Evolutionary conservation across 331 rosid genomes (phyloP).

Genomic region (Acacia pycnantha): DNA sequence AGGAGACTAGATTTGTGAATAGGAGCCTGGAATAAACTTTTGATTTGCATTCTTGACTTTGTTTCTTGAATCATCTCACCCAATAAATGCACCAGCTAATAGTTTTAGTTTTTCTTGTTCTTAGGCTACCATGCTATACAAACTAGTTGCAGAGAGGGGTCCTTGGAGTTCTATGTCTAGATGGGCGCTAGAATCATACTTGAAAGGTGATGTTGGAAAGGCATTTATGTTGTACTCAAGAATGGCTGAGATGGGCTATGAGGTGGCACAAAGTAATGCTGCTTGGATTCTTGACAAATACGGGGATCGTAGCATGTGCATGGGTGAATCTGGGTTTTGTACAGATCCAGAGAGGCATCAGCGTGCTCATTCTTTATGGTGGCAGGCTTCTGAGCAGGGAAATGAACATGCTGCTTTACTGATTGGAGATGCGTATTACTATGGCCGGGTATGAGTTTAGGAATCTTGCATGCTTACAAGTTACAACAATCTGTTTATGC

Average conservation of each 20-base stretch:
- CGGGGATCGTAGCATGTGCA: constrained; percentile 64
- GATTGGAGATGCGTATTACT: constrained; percentile 79
- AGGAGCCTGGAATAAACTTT: background rate
- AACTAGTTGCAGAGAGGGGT: constrained; percentile 12
- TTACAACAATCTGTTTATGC: background rate
- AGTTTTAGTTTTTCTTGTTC: background rate
- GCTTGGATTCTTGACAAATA: constrained; percentile 80
- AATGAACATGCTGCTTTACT: constrained; percentile 70
- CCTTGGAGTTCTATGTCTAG: constrained; percentile 13
- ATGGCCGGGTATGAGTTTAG: constrained; percentile 59
- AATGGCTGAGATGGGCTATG: constrained; percentile 72
- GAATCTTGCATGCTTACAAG: background rate
- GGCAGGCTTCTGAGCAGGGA: constrained; percentile 83
- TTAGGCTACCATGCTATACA: background rate
- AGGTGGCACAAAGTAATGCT: constrained; percentile 72
- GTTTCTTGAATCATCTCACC: background rate
- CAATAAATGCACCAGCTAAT: background rate
- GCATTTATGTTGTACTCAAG: constrained; percentile 66
- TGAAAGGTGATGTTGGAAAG: constrained; percentile 53
- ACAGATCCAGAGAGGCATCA: constrained; percentile 56
- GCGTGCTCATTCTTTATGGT: constrained; percentile 71
- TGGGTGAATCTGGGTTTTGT: constrained; percentile 62
- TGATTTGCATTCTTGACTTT: background rate
- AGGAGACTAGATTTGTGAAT: background rate
- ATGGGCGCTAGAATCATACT: constrained; percentile 9